phyloP scores from a whole-genome alignment of 805 yeast genomes.

The Schizosaccharomyces japonicus region DNA sequence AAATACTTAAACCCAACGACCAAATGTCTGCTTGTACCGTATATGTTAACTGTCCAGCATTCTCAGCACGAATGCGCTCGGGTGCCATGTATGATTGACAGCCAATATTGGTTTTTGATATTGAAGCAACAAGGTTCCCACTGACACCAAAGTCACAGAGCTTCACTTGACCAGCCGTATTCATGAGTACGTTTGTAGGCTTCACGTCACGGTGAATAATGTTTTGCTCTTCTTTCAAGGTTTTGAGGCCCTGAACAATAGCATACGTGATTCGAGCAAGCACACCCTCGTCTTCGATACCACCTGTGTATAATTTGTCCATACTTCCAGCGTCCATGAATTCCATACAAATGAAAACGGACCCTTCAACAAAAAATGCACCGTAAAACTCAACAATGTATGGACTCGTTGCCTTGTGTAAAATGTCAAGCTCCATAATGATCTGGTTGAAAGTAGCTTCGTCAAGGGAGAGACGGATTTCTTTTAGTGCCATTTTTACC shows the following conservation, averaged over 20 bases:
- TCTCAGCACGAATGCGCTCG: conserved; percentile 38
- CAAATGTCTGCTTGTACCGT: conserved; percentile 88
- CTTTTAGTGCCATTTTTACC: conserved; percentile 90
- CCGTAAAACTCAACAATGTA: conserved; percentile 91
- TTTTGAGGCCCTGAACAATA: conserved; percentile 59
- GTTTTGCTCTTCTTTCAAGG: conserved; percentile 69
- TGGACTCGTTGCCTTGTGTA: conserved; percentile 76
- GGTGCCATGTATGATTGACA: conserved; percentile 99
- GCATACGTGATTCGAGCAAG: conserved; percentile 58
- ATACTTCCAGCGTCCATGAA: conserved; percentile 91
- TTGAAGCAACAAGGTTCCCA: conserved; percentile 80
- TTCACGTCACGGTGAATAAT: conserved; percentile 91
- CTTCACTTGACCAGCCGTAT: conserved; percentile 65
- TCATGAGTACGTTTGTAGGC: conserved; percentile 78
- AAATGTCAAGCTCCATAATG: conserved; percentile 81
- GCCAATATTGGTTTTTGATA: conserved; percentile 88
- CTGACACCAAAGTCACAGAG: conserved; percentile 90
- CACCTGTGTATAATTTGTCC: conserved; percentile 56
- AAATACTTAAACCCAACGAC: conserved; percentile 69
- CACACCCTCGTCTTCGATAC: conserved; percentile 38
- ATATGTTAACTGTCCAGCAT: conserved; percentile 51
- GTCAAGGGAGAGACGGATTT: conserved; percentile 76
- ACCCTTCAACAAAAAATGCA: conserved; percentile 91
- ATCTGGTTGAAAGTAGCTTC: conserved; percentile 86
- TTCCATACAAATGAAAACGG: conserved; percentile 95